A percentile compares a stretch with the other conserved stretches of the same genome.
Evolutionary conservation across 768 basidiomycete genomes (phyloP).

Genomic region (Russula emetica): DNA sequence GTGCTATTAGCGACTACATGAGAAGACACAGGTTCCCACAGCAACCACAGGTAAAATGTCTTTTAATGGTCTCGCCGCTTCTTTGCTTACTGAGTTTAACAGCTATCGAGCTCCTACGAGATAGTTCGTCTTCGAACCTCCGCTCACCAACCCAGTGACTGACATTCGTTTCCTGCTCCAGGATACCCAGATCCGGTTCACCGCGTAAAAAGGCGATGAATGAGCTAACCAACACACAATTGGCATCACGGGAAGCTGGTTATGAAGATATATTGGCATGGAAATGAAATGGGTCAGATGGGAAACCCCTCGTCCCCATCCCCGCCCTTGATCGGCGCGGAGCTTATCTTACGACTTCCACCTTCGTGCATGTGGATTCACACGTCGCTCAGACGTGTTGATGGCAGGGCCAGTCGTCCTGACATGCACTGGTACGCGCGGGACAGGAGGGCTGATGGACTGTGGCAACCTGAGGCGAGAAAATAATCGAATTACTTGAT

Average conservation of each 20-base stretch:
- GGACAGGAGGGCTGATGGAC: not conserved
- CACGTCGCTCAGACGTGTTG: not conserved
- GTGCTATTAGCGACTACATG: not conserved
- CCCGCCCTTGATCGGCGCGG: not conserved
- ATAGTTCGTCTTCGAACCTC: not conserved
- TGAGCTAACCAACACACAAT: not conserved
- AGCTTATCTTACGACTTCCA: not conserved
- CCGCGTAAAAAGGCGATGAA: not conserved
- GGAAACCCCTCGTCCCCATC: not conserved
- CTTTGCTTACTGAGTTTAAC: not conserved
- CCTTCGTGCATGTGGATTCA: not conserved
- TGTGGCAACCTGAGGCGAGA: not conserved
- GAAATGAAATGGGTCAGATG: not conserved
- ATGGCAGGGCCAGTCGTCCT: not conserved
- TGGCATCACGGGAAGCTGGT: not conserved
- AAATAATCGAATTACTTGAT: not conserved
- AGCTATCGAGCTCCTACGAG: constrained; percentile 1
- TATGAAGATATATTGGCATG: not conserved
- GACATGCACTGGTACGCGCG: not conserved
- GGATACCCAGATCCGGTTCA: not conserved
- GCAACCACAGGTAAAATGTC: not conserved
- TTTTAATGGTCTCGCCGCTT: not conserved
- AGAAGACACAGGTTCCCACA: not conserved
- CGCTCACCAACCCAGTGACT: not conserved
- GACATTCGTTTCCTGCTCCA: not conserved